Conservation (phyloP, 2,329 filamentous ascomycete genomes). For the Fusarium praegraminearum region DNA sequence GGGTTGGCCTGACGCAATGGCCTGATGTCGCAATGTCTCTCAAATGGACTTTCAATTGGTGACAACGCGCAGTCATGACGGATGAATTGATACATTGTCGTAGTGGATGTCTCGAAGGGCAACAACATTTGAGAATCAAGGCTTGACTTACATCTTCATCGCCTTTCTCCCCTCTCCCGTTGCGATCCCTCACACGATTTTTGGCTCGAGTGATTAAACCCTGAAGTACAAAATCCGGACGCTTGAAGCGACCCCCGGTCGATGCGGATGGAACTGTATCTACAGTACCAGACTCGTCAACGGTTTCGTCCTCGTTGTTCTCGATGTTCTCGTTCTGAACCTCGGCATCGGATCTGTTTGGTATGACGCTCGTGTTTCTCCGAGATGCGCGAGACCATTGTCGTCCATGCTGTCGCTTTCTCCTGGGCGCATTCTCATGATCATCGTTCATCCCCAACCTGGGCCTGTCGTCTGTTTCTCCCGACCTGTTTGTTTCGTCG, state of each 20-base stretch:
- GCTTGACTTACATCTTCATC: conserved; percentile 42
- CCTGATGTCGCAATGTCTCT: conserved; percentile 35
- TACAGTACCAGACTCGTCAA: conserved; percentile 26
- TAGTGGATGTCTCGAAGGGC: conserved; percentile 7
- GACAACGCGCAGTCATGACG: conserved; percentile 14
- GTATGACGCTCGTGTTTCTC: conserved; percentile 6
- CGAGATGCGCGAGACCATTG: conserved; percentile 23
- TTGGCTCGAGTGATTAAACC: conserved; percentile 41
- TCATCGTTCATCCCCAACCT: conserved; percentile 7
- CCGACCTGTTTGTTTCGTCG: conserved; percentile 25
- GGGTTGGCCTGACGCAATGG: conserved; percentile 35
- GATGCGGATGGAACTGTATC: conserved; percentile 11
- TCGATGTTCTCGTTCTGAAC: conserved; percentile 5
- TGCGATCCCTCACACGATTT: conserved; percentile 43
- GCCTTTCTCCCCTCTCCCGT: conserved; percentile 20
- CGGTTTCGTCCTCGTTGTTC: conserved; percentile 10
- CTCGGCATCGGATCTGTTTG: conserved; percentile 4
- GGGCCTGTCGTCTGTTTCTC: conserved; percentile 13
- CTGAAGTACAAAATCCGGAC: conserved; percentile 41
- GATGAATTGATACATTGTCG: background rate
- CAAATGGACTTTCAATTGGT: conserved; percentile 17
- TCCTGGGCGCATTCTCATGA: conserved; percentile 29
- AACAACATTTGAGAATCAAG: conserved; percentile 2
- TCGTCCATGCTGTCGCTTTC: conserved; percentile 27
- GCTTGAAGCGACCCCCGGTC: conserved; percentile 34